Evolutionary conservation across 139 green algal species (phyloP).

Genomic region (Tetraselmis chui): DNA sequence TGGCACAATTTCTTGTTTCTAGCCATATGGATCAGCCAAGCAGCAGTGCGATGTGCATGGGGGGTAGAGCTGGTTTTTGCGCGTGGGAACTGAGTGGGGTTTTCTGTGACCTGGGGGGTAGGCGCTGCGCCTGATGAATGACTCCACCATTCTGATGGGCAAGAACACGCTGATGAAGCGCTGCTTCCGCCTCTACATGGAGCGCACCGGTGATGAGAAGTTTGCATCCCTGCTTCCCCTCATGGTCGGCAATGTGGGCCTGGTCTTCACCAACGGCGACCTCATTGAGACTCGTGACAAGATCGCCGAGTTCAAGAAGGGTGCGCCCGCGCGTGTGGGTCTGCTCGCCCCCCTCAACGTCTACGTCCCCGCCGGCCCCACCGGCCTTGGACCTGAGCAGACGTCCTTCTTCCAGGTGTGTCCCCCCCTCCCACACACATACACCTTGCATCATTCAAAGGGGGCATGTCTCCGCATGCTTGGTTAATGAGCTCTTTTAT

Average conservation of each 20-base stretch:
- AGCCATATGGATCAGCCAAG: too few species aligned
- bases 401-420: constrained; percentile 96
- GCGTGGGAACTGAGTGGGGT: too few species aligned
- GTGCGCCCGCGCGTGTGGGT: constrained; percentile 86
- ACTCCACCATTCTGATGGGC: constrained; percentile 93
- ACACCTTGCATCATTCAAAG: too few species aligned
- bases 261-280: constrained; percentile 93
- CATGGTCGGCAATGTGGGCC: constrained; percentile 95
- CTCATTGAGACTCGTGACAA: constrained; percentile 62
- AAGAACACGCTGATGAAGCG: constrained; percentile 99
- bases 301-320: constrained; percentile 87
- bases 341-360: constrained; percentile 86
- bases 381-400: constrained; percentile 97
- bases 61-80: too few species aligned
- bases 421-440: too few species aligned
- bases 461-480: too few species aligned
- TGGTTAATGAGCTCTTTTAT: too few species aligned
- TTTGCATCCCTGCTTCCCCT: constrained; percentile 77
- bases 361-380: constrained; percentile 78
- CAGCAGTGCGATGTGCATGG: too few species aligned
- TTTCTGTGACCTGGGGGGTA: constrained; percentile 18
- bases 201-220: constrained; percentile 80
- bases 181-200: constrained; percentile 88
- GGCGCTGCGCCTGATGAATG: constrained; percentile 65
- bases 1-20: too few species aligned